A percentile compares a stretch with the other conserved stretches of the same genome.
These are phyloP conservation scores for Camellia sinensis DNA, from an alignment of 148 eudicot species.

Conservation along the genomic window DNA sequence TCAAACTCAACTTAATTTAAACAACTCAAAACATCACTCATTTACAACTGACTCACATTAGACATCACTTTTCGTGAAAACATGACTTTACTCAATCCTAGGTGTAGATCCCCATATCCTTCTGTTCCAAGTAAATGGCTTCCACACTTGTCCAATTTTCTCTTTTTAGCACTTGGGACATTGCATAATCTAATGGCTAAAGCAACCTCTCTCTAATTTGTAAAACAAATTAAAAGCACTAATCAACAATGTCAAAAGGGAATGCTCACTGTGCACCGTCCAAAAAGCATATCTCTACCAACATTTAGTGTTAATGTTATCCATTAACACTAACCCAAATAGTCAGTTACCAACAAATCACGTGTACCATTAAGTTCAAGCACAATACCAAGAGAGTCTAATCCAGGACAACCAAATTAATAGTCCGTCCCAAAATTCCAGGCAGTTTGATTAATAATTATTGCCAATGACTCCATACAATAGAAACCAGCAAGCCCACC, in stretches of 20 bases:
- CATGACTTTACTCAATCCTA: background rate
- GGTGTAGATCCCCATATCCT: background rate
- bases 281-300: background rate
- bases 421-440: no score
- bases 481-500: background rate
- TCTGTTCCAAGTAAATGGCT: background rate
- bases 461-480: background rate
- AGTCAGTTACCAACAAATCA: no score
- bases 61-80: background rate
- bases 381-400: no score
- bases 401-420: no score
- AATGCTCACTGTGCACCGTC: background rate
- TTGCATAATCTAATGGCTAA: background rate
- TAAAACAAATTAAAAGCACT: background rate
- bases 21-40: no score
- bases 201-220: constrained; percentile 3
- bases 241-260: background rate
- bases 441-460: background rate
- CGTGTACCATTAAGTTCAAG: no score
- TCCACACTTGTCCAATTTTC: background rate
- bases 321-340: background rate
- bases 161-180: background rate
- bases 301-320: background rate
- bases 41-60: background rate
- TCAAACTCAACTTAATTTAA: no score